Base-by-base conservation (phyloP, 192 early-diverging fungal genomes). In the Backusella mclennaniae region DNA sequence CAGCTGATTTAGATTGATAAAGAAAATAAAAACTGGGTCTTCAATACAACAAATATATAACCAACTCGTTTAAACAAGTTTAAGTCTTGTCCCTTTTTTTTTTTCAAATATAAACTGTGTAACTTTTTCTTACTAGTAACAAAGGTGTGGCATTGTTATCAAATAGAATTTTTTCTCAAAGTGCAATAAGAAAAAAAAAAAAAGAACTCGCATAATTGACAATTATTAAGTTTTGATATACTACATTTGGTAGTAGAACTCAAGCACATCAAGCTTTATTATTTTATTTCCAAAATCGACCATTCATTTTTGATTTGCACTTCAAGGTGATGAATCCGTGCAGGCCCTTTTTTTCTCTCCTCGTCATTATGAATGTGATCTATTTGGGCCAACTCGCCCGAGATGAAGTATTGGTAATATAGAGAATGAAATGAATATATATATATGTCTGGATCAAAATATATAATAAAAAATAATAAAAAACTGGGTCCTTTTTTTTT, bases 101-200 rank as follows among this genome's bases (percentile, higher is more conserved):
- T 59, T 59, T 59, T 26, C 56, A 26, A 59, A 59, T 59, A 59
- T 59, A 26, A 59, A 59, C 56, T 23, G 56, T 59, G 56, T 59
- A 59, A 59, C 56, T 59, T 26, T 12, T 26, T 26, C 1, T 26
- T 59, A 3, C n/a, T 59, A 26, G 23, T 7, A 56, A 56, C 0
- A 56, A 23, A 23, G 21, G 3, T 56, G 19, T 49, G 46, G 21
- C 23, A 23, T 56, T 56, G 53, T 23, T 52, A n/a, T 52, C 42
- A 44, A 52, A n/a, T 21, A 38, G 36, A 9, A 6, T 9, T 9
- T 38, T 29, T 52, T 52, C 19, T 52, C n/a, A 52, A 19, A 6
- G n/a, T 52, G 17, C 19, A 52, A 52, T 4, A n/a, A 52, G 6
- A n/a, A n/a, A 21, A 53, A 39, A 39, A 11, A 38, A 44, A 44